phyloP scores from a whole-genome alignment of 78 protist species.

The Dictyostelium purpureum region DNA sequence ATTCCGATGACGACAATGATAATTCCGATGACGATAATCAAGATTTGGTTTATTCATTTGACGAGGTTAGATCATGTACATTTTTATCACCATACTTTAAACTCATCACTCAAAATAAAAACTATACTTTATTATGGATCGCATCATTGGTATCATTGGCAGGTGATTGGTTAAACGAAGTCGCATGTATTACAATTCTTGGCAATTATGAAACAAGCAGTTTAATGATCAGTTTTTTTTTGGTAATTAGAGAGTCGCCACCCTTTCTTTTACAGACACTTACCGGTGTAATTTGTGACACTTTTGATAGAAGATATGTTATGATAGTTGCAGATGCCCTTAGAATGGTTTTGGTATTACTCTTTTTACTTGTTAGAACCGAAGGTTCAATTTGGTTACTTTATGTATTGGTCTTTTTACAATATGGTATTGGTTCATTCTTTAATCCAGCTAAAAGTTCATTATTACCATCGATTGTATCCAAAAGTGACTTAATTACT shows the following conservation, averaged over 20 bases:
- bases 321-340: constrained; percentile 39
- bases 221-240: not conserved
- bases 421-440: constrained; percentile 39
- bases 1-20: not conserved
- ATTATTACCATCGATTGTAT: constrained; percentile 11
- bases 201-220: not conserved
- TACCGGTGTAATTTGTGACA: constrained; percentile 57
- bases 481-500: constrained; percentile 11
- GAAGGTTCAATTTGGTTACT: constrained; percentile 16
- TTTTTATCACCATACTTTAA: constrained; percentile 17
- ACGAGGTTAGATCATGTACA: not conserved
- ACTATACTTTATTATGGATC: constrained; percentile 2
- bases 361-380: constrained; percentile 24
- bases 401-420: constrained; percentile 52
- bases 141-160: constrained; percentile 34
- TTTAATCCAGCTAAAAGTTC: constrained; percentile 41
- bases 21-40: not conserved
- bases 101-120: not conserved
- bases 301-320: constrained; percentile 49
- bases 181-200: constrained; percentile 58
- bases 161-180: constrained; percentile 80
- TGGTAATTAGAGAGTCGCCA: constrained; percentile 53
- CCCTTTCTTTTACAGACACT: constrained; percentile 25
- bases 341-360: constrained; percentile 10
- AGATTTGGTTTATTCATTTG: not conserved